A percentile compares a stretch with the other conserved stretches of the same genome.
Conservation (phyloP, 495 filamentous ascomycete species). For the Oleoguttula mirabilis region DNA sequence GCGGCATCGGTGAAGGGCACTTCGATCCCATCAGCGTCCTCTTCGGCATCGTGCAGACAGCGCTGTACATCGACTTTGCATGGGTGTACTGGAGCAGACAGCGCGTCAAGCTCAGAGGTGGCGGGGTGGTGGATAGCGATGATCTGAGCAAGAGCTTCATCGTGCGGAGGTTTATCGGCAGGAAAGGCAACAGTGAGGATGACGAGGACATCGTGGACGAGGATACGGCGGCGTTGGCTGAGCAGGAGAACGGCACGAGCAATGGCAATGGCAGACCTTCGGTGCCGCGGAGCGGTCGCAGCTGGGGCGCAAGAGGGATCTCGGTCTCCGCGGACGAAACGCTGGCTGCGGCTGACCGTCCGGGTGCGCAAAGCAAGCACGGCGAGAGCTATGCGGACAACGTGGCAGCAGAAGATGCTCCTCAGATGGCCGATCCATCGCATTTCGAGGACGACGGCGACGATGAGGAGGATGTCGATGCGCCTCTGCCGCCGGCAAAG, state of each 20-base stretch:
- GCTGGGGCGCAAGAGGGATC: conserved; percentile 23
- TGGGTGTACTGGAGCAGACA: conserved; percentile 95
- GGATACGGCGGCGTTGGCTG: conserved; percentile 9
- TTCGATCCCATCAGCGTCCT: conserved; percentile 63
- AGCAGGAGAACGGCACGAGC: conserved; percentile 13
- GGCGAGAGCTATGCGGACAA: background rate
- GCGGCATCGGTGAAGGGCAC: conserved; percentile 42
- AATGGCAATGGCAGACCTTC: conserved; percentile 4
- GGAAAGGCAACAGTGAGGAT: conserved; percentile 5
- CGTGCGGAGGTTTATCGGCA: conserved; percentile 34
- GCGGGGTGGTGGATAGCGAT: conserved; percentile 85
- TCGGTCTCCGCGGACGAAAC: conserved; percentile 24
- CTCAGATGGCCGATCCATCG: conserved; percentile 18
- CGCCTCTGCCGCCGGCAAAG: conserved; percentile 12
- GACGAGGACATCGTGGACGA: conserved; percentile 18
- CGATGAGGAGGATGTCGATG: conserved; percentile 16
- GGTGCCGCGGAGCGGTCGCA: conserved; percentile 4
- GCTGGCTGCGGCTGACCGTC: conserved; percentile 10
- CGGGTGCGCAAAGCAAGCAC: background rate
- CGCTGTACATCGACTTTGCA: conserved; percentile 85
- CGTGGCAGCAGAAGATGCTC: conserved; percentile 3
- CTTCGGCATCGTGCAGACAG: conserved; percentile 83
- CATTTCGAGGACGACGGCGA: conserved; percentile 22
- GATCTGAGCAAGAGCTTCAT: conserved; percentile 78
- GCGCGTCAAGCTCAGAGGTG: conserved; percentile 82